Conservation (phyloP, 306 rosid species). For the Phaseolus lunatus region DNA sequence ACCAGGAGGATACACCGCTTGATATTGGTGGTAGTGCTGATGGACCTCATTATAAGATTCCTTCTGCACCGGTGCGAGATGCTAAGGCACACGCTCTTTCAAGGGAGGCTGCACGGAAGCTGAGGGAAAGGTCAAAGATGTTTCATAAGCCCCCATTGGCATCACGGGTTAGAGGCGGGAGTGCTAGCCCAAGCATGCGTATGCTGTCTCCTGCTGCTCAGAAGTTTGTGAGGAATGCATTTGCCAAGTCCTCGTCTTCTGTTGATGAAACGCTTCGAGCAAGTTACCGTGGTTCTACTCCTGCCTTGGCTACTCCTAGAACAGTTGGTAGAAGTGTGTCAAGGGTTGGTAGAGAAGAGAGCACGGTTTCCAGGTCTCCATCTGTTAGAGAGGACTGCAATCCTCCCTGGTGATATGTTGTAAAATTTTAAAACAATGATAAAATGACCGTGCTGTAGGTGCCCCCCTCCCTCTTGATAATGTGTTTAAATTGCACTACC, state of each 20-base stretch:
- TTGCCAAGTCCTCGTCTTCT: constrained; percentile 76
- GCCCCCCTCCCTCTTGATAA: not conserved
- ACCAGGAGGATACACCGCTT: constrained; percentile 79
- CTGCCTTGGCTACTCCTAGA: constrained; percentile 79
- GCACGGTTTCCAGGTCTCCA: constrained; percentile 82
- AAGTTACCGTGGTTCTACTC: constrained; percentile 90
- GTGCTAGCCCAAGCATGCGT: constrained; percentile 86
- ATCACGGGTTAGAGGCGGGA: constrained; percentile 83
- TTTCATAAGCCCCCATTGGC: constrained; percentile 91
- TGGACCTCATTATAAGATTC: constrained; percentile 91
- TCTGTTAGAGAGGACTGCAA: constrained; percentile 80
- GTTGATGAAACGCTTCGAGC: constrained; percentile 96
- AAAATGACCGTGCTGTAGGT: constrained; percentile 36
- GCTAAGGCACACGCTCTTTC: constrained; percentile 92
- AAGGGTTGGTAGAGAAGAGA: constrained; percentile 75
- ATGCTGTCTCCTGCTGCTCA: constrained; percentile 96
- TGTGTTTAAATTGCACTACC: constrained; percentile 13
- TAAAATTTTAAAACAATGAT: constrained; percentile 34
- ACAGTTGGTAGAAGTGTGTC: constrained; percentile 81
- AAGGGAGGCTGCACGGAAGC: constrained; percentile 84
- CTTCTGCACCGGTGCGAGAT: constrained; percentile 77
- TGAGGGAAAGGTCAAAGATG: constrained; percentile 86
- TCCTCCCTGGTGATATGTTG: constrained; percentile 76
- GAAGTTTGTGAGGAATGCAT: constrained; percentile 92
- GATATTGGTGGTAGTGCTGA: constrained; percentile 86